These are phyloP conservation scores for Hymenotorrendiella dingleyae DNA, from an alignment of 2,329 filamentous ascomycete genomes.

Conservation along the genomic window DNA sequence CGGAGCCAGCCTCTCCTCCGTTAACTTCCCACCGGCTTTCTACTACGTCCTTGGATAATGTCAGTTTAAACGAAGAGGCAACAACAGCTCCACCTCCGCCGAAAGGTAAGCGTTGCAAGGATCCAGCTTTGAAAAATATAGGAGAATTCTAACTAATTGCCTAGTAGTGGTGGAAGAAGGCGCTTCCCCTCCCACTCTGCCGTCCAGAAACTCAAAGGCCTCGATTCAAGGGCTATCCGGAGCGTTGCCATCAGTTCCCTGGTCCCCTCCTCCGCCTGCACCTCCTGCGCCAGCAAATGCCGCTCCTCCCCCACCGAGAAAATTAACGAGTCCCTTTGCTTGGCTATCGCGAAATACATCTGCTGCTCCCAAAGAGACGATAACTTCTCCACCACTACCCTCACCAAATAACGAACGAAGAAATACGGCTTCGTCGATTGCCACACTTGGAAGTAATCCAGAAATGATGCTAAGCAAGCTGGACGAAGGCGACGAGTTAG, in stretches of 20 bases:
- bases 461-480: slow-evolving; percentile 72
- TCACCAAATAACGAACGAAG: slow-evolving; percentile 43
- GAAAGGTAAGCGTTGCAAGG: slow-evolving; percentile 15
- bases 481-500: slow-evolving; percentile 70
- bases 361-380: slow-evolving; percentile 46
- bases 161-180: slow-evolving; percentile 20
- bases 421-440: slow-evolving; percentile 75
- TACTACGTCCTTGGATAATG: slow-evolving; percentile 52
- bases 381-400: slow-evolving; percentile 46
- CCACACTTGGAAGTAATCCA: slow-evolving; percentile 72
- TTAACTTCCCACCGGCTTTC: slow-evolving; percentile 45
- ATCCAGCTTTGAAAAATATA: too few species aligned
- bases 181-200: slow-evolving; percentile 27
- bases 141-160: too few species aligned
- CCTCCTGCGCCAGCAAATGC: slow-evolving; percentile 16
- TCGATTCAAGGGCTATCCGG: slow-evolving; percentile 65
- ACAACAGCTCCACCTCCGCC: slow-evolving; percentile 7
- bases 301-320: slow-evolving; percentile 46
- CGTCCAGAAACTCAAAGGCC: slow-evolving; percentile 30
- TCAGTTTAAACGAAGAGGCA: slow-evolving; percentile 57
- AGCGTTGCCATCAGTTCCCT: slow-evolving; percentile 66
- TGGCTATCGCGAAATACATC: slow-evolving; percentile 70
- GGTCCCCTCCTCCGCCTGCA: slow-evolving; percentile 51
- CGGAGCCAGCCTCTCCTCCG: slow-evolving; percentile 37
- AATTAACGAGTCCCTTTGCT: slow-evolving; percentile 81